Evolutionary conservation across 1,284 basidiomycete species (phyloP), one percentile per base, ranked within the genome.

Genomic region (Pseudozyma sp.): DNA sequence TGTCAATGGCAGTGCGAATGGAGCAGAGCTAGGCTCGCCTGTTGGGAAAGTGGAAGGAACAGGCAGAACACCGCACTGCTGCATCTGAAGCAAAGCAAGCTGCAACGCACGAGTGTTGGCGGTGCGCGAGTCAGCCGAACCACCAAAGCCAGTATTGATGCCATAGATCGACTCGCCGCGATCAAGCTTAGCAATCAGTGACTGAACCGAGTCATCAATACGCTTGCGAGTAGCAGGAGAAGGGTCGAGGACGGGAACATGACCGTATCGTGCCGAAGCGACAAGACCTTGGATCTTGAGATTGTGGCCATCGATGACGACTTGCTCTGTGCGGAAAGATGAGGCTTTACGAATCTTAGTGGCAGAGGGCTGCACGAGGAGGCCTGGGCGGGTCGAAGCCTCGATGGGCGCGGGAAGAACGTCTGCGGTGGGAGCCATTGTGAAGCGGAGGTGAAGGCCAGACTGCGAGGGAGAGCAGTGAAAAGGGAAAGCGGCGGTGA

Each of bases 91-190:
- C 34, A 82, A 50, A 0, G 80, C 78, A 13, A 82, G 65, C 72
- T 82, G 80, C 5, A 82, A 61, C 0, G 79, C 80, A 13, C 62
- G 67, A 12, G 75, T 76, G 59, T 80, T 79, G 53, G 71, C 59
- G 14, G 80, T 82, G 9, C 80, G 43, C 34, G 79, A 79, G 43
- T 81, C 79, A 8, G 80, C 80, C 8, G 73, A 77, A 9, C 80
- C 80, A 36, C 80, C 80, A 35, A 82, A 82, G 14, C 80, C 80
- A 10, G 80, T 81, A 58, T 77, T 77, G 69, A 76, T 76, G 45
- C 73, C 73, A 55, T 76, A 80, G 52, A 80, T 70, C 45, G 77
- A 79, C 59, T 79, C 79, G 50, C 79, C 79, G 34, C 75, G 72
- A 36, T 74, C 63, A 35, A 81, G 71, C 56, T 77, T 74, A 25